Evolutionary conservation across 805 yeast species (phyloP), one percentile per base, ranked within the genome.

Genomic region (Ogataea nitratoaversa): DNA sequence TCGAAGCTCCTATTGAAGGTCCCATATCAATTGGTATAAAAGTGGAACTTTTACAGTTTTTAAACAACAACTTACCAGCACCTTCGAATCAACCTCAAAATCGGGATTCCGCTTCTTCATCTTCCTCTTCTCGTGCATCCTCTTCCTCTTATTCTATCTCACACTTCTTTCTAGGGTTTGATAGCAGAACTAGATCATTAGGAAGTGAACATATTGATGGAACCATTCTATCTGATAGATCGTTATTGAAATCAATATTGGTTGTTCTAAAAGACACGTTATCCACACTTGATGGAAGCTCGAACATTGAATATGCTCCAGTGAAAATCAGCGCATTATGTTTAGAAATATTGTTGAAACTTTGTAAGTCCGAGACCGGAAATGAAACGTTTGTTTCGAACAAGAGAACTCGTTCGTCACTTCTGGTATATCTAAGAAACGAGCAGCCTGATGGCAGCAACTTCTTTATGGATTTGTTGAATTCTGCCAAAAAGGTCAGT

Each of bases 131-230:
- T 9, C 14, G 13, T 9, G 14, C 29, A 13, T 13, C 29, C 8
- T 5, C 29, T 8, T 8, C 29, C 5, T 27, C 19, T 11, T 29
- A 29, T 11, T 29, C 82, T 0, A 71, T 84, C 1, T 66, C 91
- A 1, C 97, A 89, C 56, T 81, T 82, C 49, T 58, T 91, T 8
- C 68, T 91, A 1, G 98, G 98, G 0, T 88, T 80, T 59, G 79
- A 76, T 52, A 63, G 49, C 43, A 62, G 51, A 37, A 67, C 72
- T n/a, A 63, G 79, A 17, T 59, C 75, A 0, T 57, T 80, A n/a
- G 78, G 79, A 3, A 46, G 59, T 2, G 68, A 71, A 13, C 45
- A 56, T 3, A 56, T 67, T 1, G 55, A 64, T 1, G 78, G 87
- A 0, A 77, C 78, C 19, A 72, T 82, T 37, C 62, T 62, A 2